Conservation (phyloP, 2,329 filamentous ascomycete genomes). For the Apiospora sp. region DNA sequence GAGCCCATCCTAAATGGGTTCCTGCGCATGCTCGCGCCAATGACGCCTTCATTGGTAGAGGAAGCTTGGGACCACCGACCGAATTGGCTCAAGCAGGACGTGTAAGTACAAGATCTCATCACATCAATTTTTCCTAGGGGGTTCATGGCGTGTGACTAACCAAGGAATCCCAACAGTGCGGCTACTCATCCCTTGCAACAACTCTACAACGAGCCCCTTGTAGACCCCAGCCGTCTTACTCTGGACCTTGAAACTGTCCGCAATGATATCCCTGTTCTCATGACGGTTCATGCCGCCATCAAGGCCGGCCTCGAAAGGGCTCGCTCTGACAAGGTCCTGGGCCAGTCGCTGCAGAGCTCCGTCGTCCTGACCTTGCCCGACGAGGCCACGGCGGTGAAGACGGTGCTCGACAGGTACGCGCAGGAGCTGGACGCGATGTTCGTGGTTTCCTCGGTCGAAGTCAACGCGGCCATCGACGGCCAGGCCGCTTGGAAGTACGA, state of each 20-base stretch:
- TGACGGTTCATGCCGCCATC: constrained; percentile 68
- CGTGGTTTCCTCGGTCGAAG: constrained; percentile 70
- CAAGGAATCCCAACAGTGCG: constrained; percentile 32
- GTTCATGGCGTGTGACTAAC: background rate
- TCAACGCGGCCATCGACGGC: constrained; percentile 46
- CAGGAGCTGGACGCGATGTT: constrained; percentile 70
- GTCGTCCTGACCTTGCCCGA: constrained; percentile 64
- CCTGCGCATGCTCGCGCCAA: constrained; percentile 79
- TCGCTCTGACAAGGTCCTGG: constrained; percentile 74
- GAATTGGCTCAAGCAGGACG: constrained; percentile 62
- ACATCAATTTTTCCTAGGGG: too few species aligned
- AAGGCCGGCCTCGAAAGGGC: constrained; percentile 80
- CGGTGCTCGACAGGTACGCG: constrained; percentile 48
- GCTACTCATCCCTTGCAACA: constrained; percentile 54
- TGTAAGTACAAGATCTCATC: constrained; percentile 41
- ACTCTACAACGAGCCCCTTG: constrained; percentile 54
- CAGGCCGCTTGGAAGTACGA: constrained; percentile 50
- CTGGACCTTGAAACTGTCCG: constrained; percentile 50
- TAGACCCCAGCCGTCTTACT: constrained; percentile 50
- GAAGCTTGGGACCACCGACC: constrained; percentile 87
- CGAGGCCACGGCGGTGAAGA: constrained; percentile 34
- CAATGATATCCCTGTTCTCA: constrained; percentile 55
- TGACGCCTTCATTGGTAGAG: constrained; percentile 84
- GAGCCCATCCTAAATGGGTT: constrained; percentile 75
- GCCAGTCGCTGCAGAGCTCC: constrained; percentile 81